Percentiles rank a stretch among this genome's conserved stretches.
These are phyloP conservation scores for Phialophora tarda DNA, from an alignment of 2,329 filamentous ascomycete species.

Conservation along the genomic window DNA sequence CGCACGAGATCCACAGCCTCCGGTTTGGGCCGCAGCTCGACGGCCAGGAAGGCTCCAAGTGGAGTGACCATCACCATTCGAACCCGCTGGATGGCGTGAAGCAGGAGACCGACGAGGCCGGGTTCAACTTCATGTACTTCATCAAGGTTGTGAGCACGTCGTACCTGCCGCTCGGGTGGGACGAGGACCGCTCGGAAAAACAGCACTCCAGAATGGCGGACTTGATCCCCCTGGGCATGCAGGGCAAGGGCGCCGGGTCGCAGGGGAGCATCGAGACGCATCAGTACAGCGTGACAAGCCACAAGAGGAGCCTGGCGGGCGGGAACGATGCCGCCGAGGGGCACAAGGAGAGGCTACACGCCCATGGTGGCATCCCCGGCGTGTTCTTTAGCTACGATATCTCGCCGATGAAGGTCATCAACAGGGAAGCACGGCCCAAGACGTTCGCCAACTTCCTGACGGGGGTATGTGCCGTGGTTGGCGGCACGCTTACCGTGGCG, in stretches of 20 bases:
- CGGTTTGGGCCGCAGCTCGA: slow-evolving; percentile 89
- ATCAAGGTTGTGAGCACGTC: slow-evolving; percentile 97
- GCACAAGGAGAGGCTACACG: slow-evolving; percentile 89
- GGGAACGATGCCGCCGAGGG: slow-evolving; percentile 85
- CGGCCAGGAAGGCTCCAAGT: slow-evolving; percentile 59
- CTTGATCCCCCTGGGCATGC: slow-evolving; percentile 68
- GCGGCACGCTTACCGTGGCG: slow-evolving; percentile 92
- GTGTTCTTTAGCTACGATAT: slow-evolving; percentile 99
- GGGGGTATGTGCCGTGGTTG: slow-evolving; percentile 91
- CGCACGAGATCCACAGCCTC: slow-evolving; percentile 84
- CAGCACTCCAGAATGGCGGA: slow-evolving; percentile 54
- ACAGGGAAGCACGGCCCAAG: slow-evolving; percentile 88
- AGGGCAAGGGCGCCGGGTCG: slow-evolving; percentile 67
- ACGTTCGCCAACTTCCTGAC: slow-evolving; percentile 91
- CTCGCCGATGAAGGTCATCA: slow-evolving; percentile 99
- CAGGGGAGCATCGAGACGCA: slow-evolving; percentile 93
- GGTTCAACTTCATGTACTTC: slow-evolving; percentile 99
- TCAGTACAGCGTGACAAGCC: slow-evolving; percentile 97
- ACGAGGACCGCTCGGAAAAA: slow-evolving; percentile 59
- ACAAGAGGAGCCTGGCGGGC: slow-evolving; percentile 84
- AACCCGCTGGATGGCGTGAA: slow-evolving; percentile 85
- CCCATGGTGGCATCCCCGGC: slow-evolving; percentile 88
- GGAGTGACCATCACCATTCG: slow-evolving; percentile 82
- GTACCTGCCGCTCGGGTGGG: slow-evolving; percentile 90
- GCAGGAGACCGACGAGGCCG: slow-evolving; percentile 78